Percentiles rank a stretch among this genome's conserved stretches.
Evolutionary conservation across 345 rosid genomes (phyloP).

Genomic region (Eutrema heterophyllum): DNA sequence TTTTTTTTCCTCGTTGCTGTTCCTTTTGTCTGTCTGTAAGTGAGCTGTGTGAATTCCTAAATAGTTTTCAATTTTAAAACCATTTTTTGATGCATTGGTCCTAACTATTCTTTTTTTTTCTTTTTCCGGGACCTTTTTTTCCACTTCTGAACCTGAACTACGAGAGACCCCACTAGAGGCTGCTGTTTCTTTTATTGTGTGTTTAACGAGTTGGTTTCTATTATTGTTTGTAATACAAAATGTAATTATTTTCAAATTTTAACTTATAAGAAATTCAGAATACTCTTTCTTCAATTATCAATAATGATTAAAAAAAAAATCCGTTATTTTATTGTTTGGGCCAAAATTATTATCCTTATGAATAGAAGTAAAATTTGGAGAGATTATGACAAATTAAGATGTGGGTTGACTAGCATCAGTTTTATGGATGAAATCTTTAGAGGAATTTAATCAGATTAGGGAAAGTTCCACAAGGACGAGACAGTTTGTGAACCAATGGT

Average conservation of each 20-base stretch:
- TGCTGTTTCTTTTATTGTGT: not conserved
- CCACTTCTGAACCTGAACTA: slow-evolving; percentile 5
- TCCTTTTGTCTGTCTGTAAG: slow-evolving; percentile 17
- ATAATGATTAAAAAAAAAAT: not conserved
- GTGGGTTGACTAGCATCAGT: no score
- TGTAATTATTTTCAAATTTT: not conserved
- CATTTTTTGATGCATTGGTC: not conserved
- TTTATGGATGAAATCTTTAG: no score
- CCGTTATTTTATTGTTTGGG: not conserved
- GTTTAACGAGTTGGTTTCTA: not conserved
- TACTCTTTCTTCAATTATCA: not conserved
- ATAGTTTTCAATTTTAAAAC: not conserved
- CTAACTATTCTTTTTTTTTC: not conserved
- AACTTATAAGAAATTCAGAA: not conserved
- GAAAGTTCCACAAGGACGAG: no score
- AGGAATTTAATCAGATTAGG: no score
- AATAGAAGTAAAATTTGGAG: no score
- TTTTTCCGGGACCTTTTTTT: no score
- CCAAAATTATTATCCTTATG: no score
- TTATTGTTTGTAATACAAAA: not conserved
- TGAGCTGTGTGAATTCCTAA: slow-evolving; percentile 29
- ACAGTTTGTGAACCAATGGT: no score
- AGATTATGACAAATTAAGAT: no score
- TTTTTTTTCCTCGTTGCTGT: not conserved
- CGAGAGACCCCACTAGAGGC: not conserved